A percentile compares a stretch with the other conserved stretches of the same genome.
phyloP scores from a whole-genome alignment of 1,139 yeast species.

The Zhuliangozyma parablackwelliae region DNA sequence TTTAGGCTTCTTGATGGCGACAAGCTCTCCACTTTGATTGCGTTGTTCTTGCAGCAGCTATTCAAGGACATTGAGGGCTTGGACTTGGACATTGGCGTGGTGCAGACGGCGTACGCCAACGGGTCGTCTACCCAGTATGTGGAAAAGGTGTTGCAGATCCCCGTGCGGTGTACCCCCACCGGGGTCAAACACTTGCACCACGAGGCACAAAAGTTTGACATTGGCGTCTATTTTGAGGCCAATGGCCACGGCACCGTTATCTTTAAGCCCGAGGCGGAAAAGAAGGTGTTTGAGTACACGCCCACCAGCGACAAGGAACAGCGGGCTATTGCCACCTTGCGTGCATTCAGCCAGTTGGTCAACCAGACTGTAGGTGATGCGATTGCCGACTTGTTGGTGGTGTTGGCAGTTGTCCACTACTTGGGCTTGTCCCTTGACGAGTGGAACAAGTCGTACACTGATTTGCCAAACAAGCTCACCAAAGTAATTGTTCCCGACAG shows the following conservation, averaged over 20 bases:
- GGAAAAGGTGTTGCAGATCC: constrained; percentile 57
- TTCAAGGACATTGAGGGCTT: constrained; percentile 35
- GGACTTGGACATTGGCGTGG: constrained; percentile 66
- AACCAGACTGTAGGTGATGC: constrained; percentile 99
- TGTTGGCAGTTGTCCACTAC: constrained; percentile 60
- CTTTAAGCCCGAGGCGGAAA: constrained; percentile 59
- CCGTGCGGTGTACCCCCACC: constrained; percentile 87
- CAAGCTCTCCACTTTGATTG: constrained; percentile 82
- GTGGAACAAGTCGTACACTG: constrained; percentile 79
- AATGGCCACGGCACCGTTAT: constrained; percentile 98
- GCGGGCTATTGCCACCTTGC: constrained; percentile 47
- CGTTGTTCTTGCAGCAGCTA: constrained; percentile 57
- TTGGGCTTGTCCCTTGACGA: constrained; percentile 53
- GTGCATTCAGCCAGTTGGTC: constrained; percentile 62
- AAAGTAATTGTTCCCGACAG: constrained; percentile 85
- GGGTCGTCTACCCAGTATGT: constrained; percentile 83
- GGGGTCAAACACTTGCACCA: constrained; percentile 96
- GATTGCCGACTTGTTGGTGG: constrained; percentile 78
- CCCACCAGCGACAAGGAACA: constrained; percentile 21
- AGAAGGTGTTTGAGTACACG: constrained; percentile 23
- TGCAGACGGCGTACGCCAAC: constrained; percentile 97
- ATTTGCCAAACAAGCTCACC: constrained; percentile 78
- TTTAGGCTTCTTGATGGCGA: constrained; percentile 90
- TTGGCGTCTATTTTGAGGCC: constrained; percentile 96
- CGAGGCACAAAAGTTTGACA: constrained; percentile 75